Evolutionary conservation across 805 yeast species (phyloP).

Genomic region (Saturnispora gosingensis): DNA sequence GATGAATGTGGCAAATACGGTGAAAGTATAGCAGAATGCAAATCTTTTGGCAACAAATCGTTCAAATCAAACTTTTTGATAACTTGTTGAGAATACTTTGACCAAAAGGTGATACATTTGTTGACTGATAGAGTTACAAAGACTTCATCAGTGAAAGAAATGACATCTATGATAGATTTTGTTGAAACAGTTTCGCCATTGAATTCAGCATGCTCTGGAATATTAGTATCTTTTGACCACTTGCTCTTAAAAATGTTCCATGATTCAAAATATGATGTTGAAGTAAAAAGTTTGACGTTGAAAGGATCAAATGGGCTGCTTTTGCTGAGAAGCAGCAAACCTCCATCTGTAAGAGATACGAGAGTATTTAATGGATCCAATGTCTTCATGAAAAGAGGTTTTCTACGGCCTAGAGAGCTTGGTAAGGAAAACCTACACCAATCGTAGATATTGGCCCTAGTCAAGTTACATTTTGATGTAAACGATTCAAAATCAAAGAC

Average conservation of each 20-base stretch:
- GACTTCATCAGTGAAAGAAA: constrained; percentile 8
- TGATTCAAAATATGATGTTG: constrained; percentile 34
- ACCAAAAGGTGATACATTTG: constrained; percentile 53
- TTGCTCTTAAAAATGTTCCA: constrained; percentile 2
- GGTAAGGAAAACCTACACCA: constrained; percentile 70
- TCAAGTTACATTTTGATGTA: constrained; percentile 12
- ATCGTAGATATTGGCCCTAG: constrained; percentile 27
- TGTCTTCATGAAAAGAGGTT: constrained; percentile 44
- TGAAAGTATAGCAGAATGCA: constrained; percentile 15
- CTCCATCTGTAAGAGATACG: constrained; percentile 69
- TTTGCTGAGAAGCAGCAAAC: constrained; percentile 48
- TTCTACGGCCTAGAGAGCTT: constrained; percentile 49
- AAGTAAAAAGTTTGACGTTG: constrained; percentile 38
- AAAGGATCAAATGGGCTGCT: constrained; percentile 12
- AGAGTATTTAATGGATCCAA: constrained; percentile 38
- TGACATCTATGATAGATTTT: constrained; percentile 18
- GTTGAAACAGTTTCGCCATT: constrained; percentile 17
- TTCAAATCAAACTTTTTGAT: constrained; percentile 18
- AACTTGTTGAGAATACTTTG: constrained; percentile 29
- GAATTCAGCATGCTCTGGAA: constrained; percentile 15
- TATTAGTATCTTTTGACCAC: not conserved
- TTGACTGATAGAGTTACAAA: constrained; percentile 42
- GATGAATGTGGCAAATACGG: constrained; percentile 16
- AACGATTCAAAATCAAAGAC: constrained; percentile 37
- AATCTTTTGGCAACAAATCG: constrained; percentile 17